Base-by-base conservation (phyloP, 2,329 filamentous ascomycete species). In the Hypoxylon sp. region DNA sequence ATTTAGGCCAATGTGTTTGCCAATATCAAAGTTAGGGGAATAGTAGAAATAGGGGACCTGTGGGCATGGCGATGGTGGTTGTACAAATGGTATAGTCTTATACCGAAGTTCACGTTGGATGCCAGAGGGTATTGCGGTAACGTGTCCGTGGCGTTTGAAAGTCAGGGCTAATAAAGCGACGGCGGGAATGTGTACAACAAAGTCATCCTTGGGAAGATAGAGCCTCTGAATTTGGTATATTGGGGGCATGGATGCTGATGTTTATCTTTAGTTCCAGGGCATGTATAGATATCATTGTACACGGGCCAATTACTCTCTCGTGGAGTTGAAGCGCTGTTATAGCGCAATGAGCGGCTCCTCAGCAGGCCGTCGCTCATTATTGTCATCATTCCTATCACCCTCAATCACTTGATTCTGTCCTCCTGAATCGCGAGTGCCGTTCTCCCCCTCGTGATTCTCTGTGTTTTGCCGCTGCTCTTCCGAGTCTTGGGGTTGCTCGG, bases 401-500 rank as follows among this genome's bases (percentile, higher is more conserved):
- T 42, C 59, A 9, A 48, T 42, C 2, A 7, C 36, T 12, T 53
- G 52, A 22, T 51, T 33, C 33, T 46, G 53, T 9, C 32, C 42
- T 1, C 26, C 48, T 18, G 57, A 36, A 46, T 56, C 63, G 7
- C 51, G 45, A 11, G 46, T 12, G 11, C 12, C 8, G 11, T 46
- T 26, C 20, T 57, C 20, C 14, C 24, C n/a, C 2, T 38, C 52
- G 16, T 48, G 16, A 33, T 52, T 40, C 16, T 58, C 65, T 4
- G 51, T 36, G 30, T 38, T 54, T 18, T 63, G 60, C 28, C 60
- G 60, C 2, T 59, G 42, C 16, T 49, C 20, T 16, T 61, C 68
- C 2, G 61, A 45, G n/a, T 50, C 40, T 16, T 63, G 64, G 16
- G 40, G 30, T 12, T 66, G 45, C 24, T 61, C 48, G n/a, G 78